A percentile compares a stretch with the other conserved stretches of the same genome.
phyloP scores from a whole-genome alignment of 176 grass and related monocot genomes.

The Oryza rufipogon region DNA sequence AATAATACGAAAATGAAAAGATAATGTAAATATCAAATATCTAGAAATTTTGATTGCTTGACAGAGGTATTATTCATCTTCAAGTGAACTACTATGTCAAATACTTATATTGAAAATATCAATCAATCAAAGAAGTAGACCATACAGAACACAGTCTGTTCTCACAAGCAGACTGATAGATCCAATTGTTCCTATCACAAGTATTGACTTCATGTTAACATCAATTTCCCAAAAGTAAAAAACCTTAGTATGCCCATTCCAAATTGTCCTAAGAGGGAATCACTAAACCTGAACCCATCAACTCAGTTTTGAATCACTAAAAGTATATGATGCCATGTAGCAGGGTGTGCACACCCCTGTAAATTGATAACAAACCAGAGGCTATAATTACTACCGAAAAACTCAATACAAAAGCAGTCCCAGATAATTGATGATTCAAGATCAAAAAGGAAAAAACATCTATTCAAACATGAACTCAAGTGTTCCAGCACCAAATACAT shows the following conservation, averaged over 20 bases:
- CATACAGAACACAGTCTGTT: too few species aligned
- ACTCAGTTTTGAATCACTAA: neutral
- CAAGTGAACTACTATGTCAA: neutral
- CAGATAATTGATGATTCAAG: neutral
- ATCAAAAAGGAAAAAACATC: neutral
- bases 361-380: neutral
- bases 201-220: neutral
- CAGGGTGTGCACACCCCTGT: neutral
- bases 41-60: neutral
- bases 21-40: neutral
- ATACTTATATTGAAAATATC: neutral
- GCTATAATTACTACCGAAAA: neutral
- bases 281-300: too few species aligned
- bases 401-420: neutral
- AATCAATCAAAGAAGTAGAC: neutral
- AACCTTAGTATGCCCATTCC: neutral
- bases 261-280: conserved; percentile 2
- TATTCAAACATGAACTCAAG: neutral
- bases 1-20: neutral
- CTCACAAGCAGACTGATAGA: too few species aligned
- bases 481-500: neutral
- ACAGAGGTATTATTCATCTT: neutral
- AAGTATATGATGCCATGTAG: neutral
- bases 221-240: neutral
- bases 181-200: neutral